phyloP scores from a whole-genome alignment of 1,284 basidiomycete species.

The Ustilago hordei region DNA sequence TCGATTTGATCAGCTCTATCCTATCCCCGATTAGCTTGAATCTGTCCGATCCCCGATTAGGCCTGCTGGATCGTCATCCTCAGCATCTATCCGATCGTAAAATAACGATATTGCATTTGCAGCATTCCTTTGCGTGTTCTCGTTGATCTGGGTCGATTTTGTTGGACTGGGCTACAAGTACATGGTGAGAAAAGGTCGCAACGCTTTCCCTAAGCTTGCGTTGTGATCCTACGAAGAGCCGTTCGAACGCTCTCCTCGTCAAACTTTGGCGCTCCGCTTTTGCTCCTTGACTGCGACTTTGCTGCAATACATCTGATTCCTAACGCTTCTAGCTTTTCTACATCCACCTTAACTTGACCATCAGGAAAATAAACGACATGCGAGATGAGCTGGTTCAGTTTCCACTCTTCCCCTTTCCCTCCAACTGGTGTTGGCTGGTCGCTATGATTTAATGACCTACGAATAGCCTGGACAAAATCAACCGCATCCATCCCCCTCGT shows the following conservation, averaged over 20 bases:
- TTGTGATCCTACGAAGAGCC: slow-evolving; percentile 18
- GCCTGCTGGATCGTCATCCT: too few species aligned
- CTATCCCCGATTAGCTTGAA: too few species aligned
- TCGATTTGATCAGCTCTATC: too few species aligned
- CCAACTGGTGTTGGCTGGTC: slow-evolving; percentile 25
- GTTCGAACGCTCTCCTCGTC: slow-evolving; percentile 31
- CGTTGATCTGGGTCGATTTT: background rate
- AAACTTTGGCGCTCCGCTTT: slow-evolving; percentile 37
- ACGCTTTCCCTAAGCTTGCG: background rate
- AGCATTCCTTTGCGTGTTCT: background rate
- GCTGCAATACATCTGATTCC: slow-evolving; percentile 24
- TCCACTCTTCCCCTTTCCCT: slow-evolving; percentile 29
- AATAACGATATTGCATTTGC: slow-evolving; percentile 1
- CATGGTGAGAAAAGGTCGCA: background rate
- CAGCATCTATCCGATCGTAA: background rate
- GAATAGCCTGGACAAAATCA: slow-evolving; percentile 85
- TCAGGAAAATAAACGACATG: slow-evolving; percentile 73
- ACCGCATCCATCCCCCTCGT: slow-evolving; percentile 84
- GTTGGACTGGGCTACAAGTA: background rate
- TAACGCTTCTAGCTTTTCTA: slow-evolving; percentile 5
- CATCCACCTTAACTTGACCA: slow-evolving; percentile 32
- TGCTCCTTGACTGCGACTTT: slow-evolving; percentile 12
- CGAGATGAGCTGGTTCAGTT: slow-evolving; percentile 74
- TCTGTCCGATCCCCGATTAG: too few species aligned
- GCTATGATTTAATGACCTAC: slow-evolving; percentile 76